phyloP scores from a whole-genome alignment of 108 stramenopile genomes.

The Cyclotella baltica region DNA sequence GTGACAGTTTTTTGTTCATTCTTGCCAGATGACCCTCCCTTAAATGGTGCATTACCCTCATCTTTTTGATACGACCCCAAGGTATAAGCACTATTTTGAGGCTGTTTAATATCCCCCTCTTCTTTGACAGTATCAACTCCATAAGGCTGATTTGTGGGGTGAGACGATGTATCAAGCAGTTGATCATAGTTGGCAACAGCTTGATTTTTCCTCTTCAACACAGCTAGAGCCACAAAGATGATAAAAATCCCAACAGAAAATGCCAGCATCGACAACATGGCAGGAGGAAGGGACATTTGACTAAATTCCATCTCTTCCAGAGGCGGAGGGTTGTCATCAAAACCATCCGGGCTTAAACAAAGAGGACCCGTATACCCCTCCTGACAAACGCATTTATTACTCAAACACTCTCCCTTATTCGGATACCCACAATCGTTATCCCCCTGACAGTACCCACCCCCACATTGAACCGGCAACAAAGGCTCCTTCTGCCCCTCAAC shows the following conservation, averaged over 20 bases:
- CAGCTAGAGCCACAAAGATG: slow-evolving; percentile 35
- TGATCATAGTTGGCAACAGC: slow-evolving; percentile 27
- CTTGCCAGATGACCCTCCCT: slow-evolving; percentile 8
- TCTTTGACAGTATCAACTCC: not conserved
- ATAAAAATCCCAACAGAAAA: slow-evolving; percentile 36
- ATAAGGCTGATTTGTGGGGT: slow-evolving; percentile 1
- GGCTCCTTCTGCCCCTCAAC: slow-evolving; percentile 69
- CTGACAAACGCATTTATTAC: slow-evolving; percentile 63
- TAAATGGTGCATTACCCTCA: slow-evolving; percentile 16
- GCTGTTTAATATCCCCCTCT: not conserved
- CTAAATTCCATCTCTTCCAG: slow-evolving; percentile 29
- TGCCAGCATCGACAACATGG: slow-evolving; percentile 29
- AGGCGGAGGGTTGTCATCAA: slow-evolving; percentile 56
- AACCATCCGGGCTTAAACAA: slow-evolving; percentile 77
- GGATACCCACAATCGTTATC: slow-evolving; percentile 64
- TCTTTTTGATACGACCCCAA: slow-evolving; percentile 26
- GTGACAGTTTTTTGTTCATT: slow-evolving; percentile 69
- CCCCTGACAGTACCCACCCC: slow-evolving; percentile 66
- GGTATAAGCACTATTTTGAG: not conserved
- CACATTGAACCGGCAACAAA: slow-evolving; percentile 61
- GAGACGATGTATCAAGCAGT: slow-evolving; percentile 17
- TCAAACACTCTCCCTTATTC: slow-evolving; percentile 56
- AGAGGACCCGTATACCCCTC: slow-evolving; percentile 70
- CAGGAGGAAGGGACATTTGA: slow-evolving; percentile 19
- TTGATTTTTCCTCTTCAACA: slow-evolving; percentile 33